phyloP scores from a whole-genome alignment of 768 basidiomycete genomes.

The Pseudohyphozyma bogoriensis region DNA sequence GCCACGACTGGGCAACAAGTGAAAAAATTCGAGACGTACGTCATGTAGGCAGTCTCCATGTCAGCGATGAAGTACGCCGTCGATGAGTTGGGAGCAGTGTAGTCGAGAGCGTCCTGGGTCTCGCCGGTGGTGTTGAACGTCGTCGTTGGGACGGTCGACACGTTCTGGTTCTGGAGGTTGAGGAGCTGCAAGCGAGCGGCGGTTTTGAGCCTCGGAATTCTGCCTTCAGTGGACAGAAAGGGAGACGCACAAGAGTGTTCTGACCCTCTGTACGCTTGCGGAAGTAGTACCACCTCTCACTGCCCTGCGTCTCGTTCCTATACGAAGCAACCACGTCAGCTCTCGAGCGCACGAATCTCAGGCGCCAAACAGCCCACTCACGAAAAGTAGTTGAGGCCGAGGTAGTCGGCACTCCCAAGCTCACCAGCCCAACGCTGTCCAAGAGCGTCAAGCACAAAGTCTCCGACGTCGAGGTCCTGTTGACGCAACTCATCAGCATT shows the following conservation, averaged over 20 bases:
- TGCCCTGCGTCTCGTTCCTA: no score
- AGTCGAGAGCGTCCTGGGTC: slow-evolving; percentile 74
- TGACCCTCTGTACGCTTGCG: slow-evolving; percentile 95
- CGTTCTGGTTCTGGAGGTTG: slow-evolving; percentile 65
- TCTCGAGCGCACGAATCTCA: no score
- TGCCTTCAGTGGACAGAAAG: no score
- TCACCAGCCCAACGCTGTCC: slow-evolving; percentile 93
- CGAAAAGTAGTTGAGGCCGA: slow-evolving; percentile 63
- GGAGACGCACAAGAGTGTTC: slow-evolving; percentile 89
- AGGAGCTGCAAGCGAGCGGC: no score
- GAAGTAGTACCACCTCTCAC: slow-evolving; percentile 96
- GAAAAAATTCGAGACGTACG: slow-evolving; percentile 3
- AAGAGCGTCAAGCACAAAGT: slow-evolving; percentile 89
- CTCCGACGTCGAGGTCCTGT: slow-evolving; percentile 80
- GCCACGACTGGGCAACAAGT: slow-evolving; percentile 39
- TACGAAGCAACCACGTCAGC: no score
- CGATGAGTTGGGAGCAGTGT: slow-evolving; percentile 49
- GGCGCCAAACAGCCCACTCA: no score
- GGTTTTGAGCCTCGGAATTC: no score
- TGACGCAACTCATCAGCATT: no score
- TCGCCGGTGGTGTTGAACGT: slow-evolving; percentile 49
- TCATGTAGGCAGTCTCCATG: slow-evolving; percentile 54
- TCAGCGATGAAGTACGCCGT: slow-evolving; percentile 78
- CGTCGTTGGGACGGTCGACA: slow-evolving; percentile 51
- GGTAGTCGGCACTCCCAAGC: slow-evolving; percentile 79